Evolutionary conservation across 305 asterid genomes (phyloP).

Genomic region (Ruellia speciosa): DNA sequence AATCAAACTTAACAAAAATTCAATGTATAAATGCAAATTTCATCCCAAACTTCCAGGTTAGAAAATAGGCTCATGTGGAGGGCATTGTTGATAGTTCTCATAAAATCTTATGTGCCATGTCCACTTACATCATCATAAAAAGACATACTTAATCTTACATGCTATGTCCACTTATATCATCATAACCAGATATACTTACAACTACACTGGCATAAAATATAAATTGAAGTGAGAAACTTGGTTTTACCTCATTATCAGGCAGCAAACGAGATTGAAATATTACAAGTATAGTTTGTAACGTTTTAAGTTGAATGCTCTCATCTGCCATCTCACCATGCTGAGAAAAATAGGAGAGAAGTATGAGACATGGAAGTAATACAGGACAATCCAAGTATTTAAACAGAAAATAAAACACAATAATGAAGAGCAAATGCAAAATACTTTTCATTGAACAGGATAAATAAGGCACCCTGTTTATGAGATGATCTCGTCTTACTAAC

Average conservation of each 20-base stretch:
- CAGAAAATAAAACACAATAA: too few relatives aligned
- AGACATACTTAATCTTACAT: neutral
- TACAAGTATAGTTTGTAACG: slow-evolving; percentile 85
- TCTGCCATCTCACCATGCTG: slow-evolving; percentile 98
- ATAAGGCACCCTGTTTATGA: too few relatives aligned
- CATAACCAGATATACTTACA: slow-evolving; percentile 6
- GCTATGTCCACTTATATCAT: neutral
- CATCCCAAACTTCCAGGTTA: too few relatives aligned
- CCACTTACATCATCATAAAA: slow-evolving; percentile 2
- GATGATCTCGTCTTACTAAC: too few relatives aligned
- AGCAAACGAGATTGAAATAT: slow-evolving; percentile 83
- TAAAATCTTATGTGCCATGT: neutral
- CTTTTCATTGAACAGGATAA: too few relatives aligned
- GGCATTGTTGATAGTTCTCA: neutral
- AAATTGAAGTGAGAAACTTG: neutral
- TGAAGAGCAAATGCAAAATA: too few relatives aligned
- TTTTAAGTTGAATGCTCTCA: slow-evolving; percentile 85
- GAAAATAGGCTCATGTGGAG: too few relatives aligned
- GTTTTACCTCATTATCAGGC: slow-evolving; percentile 83
- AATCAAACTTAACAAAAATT: too few relatives aligned
- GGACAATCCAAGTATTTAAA: neutral
- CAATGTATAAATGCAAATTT: too few relatives aligned
- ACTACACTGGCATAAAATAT: slow-evolving; percentile 16
- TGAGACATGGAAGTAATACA: slow-evolving; percentile 1
- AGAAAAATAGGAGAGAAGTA: slow-evolving; percentile 14